Evolutionary conservation across 495 filamentous ascomycete species (phyloP), one percentile per base, ranked within the genome.

Genomic region (Cudoniella acicularis): DNA sequence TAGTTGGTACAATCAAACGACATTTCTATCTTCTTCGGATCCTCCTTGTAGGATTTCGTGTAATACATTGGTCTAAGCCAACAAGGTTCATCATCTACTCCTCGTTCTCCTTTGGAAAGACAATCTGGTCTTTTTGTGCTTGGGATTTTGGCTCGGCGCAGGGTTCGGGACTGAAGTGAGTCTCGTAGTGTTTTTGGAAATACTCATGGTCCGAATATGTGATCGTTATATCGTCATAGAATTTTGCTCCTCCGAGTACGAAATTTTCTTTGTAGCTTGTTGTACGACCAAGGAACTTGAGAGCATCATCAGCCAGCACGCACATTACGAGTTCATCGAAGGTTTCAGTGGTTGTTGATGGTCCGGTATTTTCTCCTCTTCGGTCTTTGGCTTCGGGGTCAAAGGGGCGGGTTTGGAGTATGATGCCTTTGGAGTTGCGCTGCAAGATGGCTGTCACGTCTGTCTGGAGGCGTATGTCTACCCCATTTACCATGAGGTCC

Each of bases 1-100:
- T 95, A 95, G 64, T 90, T 88, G 17, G 85, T 87, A 72, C 87
- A 90, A 69, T 93, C 88, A 70, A 93, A 95, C 60, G 82, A 87
- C 89, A 95, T 92, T 64, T 95, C 90, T 9, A 95, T 86, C 62
- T 89, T 88, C 11, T 77, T 75, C 10, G 77, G 79, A 61, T 88
- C 85, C 11, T 79, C 63, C 10, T 72, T 64, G 66, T 90, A 91
- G 13, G 77, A 81, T 53, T 90, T 87, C 58, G 84, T 92, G 70
- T 83, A 87, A 72, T 94, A 94, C 90, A 94, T 94, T 16, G 90
- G 87, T 17, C 81, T 76, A 69, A 87, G 93, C 20, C 83, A 79
- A 10, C 52, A 10, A 1, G 68, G 64, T 52, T 74, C 70, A 30
- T 62, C 62, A 6, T 64, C 67, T 1, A 49, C 56, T 0, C 64